These are phyloP conservation scores for Chlorella sorokiniana DNA, from an alignment of 139 green algal species.

Conservation along the genomic window DNA sequence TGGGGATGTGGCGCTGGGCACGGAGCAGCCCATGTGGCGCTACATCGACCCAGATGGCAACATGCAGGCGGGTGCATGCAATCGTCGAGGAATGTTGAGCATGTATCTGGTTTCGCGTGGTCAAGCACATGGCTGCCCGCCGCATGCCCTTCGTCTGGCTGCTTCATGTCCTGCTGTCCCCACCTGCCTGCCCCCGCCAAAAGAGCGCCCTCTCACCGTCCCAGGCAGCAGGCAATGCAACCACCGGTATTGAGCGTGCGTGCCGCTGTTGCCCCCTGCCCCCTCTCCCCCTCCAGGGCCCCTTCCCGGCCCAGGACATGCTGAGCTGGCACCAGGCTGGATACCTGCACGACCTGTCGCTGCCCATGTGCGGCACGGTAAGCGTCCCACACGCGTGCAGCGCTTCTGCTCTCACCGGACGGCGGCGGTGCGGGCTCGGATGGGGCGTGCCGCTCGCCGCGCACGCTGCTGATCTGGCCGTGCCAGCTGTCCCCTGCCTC, in stretches of 20 bases:
- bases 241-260: no score
- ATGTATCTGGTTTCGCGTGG: not conserved
- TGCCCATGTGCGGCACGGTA: slow-evolving; percentile 48
- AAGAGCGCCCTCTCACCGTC: no score
- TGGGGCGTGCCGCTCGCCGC: not conserved
- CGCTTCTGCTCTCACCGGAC: not conserved
- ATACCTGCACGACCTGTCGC: slow-evolving; percentile 36
- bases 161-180: not conserved
- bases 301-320: slow-evolving; percentile 51
- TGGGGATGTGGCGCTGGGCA: slow-evolving; percentile 32
- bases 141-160: not conserved
- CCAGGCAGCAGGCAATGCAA: no score
- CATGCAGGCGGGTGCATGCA: slow-evolving; percentile 30
- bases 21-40: slow-evolving; percentile 53
- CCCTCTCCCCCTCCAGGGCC: slow-evolving; percentile 27
- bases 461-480: not conserved
- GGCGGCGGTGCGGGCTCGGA: not conserved
- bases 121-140: not conserved
- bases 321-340: slow-evolving; percentile 36
- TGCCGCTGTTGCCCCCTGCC: not conserved
- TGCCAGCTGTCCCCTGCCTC: not conserved
- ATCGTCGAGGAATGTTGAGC: not conserved
- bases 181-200: not conserved
- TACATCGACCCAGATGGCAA: slow-evolving; percentile 53
- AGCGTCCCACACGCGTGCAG: not conserved